These are phyloP conservation scores for Stentor roeselii DNA, from an alignment of 73 alveolate genomes.

Conservation along the genomic window DNA sequence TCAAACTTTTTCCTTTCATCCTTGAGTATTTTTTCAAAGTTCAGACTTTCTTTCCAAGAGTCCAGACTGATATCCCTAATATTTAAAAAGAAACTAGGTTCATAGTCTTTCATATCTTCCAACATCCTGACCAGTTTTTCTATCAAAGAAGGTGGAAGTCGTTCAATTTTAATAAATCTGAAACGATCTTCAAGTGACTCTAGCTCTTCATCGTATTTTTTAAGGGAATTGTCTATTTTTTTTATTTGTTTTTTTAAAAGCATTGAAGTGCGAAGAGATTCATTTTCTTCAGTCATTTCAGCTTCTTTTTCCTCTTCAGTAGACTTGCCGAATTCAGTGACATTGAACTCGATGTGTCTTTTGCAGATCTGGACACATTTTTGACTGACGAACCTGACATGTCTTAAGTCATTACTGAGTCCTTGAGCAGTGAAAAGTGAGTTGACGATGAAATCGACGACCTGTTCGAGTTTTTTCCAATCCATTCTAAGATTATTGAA, in stretches of 20 bases:
- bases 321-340: background rate
- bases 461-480: background rate
- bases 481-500: background rate
- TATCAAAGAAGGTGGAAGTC: background rate
- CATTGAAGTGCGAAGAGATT: background rate
- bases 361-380: background rate
- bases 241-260: background rate
- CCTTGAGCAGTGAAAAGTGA: background rate
- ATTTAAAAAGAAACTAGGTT: constrained; percentile 1
- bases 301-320: background rate
- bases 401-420: background rate
- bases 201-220: background rate
- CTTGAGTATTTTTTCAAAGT: background rate
- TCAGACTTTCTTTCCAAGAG: constrained; percentile 9
- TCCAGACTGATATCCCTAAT: constrained; percentile 18
- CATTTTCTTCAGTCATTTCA: background rate
- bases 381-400: too few relatives aligned
- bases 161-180: background rate
- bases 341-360: background rate
- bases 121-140: background rate
- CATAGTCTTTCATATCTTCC: background rate
- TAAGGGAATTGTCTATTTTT: background rate
- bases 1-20: background rate
- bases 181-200: background rate
- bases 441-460: background rate